Evolutionary conservation across 164 flowering plant genomes (phyloP).

Genomic region (Stephania yunnanensis): DNA sequence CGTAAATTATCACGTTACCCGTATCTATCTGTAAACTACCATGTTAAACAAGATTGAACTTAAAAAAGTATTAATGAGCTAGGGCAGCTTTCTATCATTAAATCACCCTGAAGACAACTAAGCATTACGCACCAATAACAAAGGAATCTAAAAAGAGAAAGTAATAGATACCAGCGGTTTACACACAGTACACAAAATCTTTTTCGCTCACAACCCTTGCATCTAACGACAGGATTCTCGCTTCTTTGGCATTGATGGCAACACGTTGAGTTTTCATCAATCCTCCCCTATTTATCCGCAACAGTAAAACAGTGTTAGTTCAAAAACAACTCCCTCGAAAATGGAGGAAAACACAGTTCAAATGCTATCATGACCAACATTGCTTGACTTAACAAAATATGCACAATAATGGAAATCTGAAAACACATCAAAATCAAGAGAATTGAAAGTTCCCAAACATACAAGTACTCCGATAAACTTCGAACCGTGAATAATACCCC

Average conservation of each 20-base stretch:
- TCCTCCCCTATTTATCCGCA: background rate
- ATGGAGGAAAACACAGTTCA: background rate
- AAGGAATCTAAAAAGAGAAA: background rate
- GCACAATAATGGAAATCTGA: background rate
- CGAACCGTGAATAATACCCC: background rate
- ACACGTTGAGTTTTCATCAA: conserved; percentile 26
- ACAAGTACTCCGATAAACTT: background rate
- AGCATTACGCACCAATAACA: background rate
- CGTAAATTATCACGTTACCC: background rate
- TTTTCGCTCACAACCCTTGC: conserved; percentile 31
- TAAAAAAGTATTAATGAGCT: background rate
- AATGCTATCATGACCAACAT: background rate
- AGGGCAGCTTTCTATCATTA: background rate
- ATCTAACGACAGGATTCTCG: conserved; percentile 33
- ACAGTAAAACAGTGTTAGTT: background rate
- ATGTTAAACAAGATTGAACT: background rate
- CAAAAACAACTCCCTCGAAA: background rate
- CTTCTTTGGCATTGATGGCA: conserved; percentile 50
- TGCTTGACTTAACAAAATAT: background rate
- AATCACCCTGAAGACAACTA: background rate
- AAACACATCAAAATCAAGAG: background rate
- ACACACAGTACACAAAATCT: conserved; percentile 42
- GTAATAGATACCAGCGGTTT: conserved; percentile 26
- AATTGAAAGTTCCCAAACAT: background rate
- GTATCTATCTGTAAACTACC: background rate